Conservation (phyloP, 805 yeast genomes). For the Nakazawaea holstii region DNA sequence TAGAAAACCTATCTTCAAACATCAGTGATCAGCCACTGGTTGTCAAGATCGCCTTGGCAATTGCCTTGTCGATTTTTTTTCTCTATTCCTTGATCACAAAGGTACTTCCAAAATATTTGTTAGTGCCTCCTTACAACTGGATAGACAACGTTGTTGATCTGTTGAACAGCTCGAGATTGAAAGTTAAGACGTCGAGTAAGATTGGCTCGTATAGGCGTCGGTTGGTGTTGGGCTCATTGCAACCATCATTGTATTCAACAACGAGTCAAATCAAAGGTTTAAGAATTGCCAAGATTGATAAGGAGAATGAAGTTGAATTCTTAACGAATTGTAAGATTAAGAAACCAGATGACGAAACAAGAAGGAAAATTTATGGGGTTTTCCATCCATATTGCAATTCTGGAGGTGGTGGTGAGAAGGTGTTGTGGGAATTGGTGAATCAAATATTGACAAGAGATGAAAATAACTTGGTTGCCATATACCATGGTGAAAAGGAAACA, state of each 20-base stretch:
- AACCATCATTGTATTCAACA: conserved; percentile 29
- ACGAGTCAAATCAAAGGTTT: conserved; percentile 12
- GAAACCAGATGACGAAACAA: conserved; percentile 28
- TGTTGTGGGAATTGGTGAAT: conserved; percentile 88
- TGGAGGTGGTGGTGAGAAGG: conserved; percentile 98
- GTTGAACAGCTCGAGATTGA: conserved; percentile 6
- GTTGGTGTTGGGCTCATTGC: conserved; percentile 23
- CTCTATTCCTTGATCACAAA: conserved; percentile 16
- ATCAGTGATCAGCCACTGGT: neutral
- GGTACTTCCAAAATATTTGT: conserved; percentile 18
- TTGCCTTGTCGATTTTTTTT: conserved; percentile 8
- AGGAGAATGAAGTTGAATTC: conserved; percentile 14
- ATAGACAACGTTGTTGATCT: conserved; percentile 19
- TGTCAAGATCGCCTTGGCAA: conserved; percentile 6
- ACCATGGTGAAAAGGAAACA: conserved; percentile 62
- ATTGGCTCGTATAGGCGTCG: conserved; percentile 24
- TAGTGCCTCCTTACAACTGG: conserved; percentile 24
- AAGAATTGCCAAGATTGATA: conserved; percentile 20
- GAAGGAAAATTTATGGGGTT: conserved; percentile 64
- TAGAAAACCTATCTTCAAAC: neutral
- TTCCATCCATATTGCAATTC: conserved; percentile 96
- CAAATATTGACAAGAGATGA: conserved; percentile 50
- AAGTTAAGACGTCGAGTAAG: conserved; percentile 7
- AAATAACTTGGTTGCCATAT: conserved; percentile 57
- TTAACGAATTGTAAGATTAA: conserved; percentile 21